These are phyloP conservation scores for Pelargonium myrrhifolium DNA, from an alignment of 441 rosid genomes.

Conservation along the genomic window DNA sequence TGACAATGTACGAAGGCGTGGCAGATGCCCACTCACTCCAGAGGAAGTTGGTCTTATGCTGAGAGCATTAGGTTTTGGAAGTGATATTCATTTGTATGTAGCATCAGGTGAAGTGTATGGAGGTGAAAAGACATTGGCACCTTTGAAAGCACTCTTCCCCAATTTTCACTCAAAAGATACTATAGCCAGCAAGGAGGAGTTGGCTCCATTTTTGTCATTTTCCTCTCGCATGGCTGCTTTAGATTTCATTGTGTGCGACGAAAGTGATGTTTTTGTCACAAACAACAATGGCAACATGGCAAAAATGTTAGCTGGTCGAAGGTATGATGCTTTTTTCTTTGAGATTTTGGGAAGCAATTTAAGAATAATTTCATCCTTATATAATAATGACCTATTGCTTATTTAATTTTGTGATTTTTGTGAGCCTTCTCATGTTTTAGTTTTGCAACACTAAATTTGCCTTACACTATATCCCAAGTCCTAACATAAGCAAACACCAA, in stretches of 20 bases:
- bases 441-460: no score
- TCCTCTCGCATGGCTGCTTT: slow-evolving; percentile 98
- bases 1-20: slow-evolving; percentile 82
- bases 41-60: slow-evolving; percentile 97
- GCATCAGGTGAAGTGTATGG: slow-evolving; percentile 97
- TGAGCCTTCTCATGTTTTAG: no score
- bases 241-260: slow-evolving; percentile 89
- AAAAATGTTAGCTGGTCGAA: slow-evolving; percentile 81
- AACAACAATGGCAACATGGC: slow-evolving; percentile 99
- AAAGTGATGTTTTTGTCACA: slow-evolving; percentile 90
- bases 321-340: slow-evolving; percentile 31
- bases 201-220: slow-evolving; percentile 56
- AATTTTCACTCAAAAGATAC: slow-evolving; percentile 82
- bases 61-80: slow-evolving; percentile 89
- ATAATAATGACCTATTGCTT: no score
- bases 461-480: no score
- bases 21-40: slow-evolving; percentile 95
- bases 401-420: no score
- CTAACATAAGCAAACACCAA: no score
- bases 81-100: slow-evolving; percentile 80
- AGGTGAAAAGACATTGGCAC: slow-evolving; percentile 77
- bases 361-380: background rate
- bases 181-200: slow-evolving; percentile 68
- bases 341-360: background rate
- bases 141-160: slow-evolving; percentile 81